Evolutionary conservation across 2,329 filamentous ascomycete genomes (phyloP).

Genomic region (Metarhizium guizhouense): DNA sequence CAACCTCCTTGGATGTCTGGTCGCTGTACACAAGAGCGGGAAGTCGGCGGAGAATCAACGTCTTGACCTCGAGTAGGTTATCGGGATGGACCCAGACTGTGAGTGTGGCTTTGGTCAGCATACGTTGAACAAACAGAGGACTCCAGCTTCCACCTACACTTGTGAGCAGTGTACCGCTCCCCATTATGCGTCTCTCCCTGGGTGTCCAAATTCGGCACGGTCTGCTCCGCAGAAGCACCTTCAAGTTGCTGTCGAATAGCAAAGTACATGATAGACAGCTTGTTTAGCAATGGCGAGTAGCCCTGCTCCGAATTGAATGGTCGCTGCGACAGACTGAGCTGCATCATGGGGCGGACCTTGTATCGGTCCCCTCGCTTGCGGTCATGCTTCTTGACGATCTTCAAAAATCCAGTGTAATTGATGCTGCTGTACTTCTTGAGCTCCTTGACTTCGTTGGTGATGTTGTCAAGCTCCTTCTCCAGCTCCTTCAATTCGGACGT

Average conservation of each 20-base stretch:
- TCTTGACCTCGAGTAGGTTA: slow-evolving; percentile 95
- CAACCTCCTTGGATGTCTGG: slow-evolving; percentile 71
- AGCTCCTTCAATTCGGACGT: slow-evolving; percentile 57
- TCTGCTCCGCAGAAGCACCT: slow-evolving; percentile 30
- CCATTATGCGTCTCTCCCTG: slow-evolving; percentile 51
- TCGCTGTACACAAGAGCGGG: slow-evolving; percentile 92
- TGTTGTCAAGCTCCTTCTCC: slow-evolving; percentile 70
- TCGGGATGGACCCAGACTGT: slow-evolving; percentile 93
- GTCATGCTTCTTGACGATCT: slow-evolving; percentile 98
- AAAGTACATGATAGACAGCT: slow-evolving; percentile 91
- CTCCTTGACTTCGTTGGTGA: slow-evolving; percentile 86
- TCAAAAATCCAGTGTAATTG: slow-evolving; percentile 96
- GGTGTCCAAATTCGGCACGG: slow-evolving; percentile 38
- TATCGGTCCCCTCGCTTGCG: slow-evolving; percentile 81
- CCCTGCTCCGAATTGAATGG: slow-evolving; percentile 90
- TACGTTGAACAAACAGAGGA: slow-evolving; percentile 18
- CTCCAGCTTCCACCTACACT: slow-evolving; percentile 48
- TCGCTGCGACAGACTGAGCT: slow-evolving; percentile 77
- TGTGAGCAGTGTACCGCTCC: slow-evolving; percentile 75
- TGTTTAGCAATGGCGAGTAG: slow-evolving; percentile 82
- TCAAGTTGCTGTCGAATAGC: slow-evolving; percentile 82
- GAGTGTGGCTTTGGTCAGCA: slow-evolving; percentile 1
- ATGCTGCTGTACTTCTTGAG: slow-evolving; percentile 91
- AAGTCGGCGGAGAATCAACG: slow-evolving; percentile 80
- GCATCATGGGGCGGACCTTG: slow-evolving; percentile 82